Conservation (phyloP, 441 rosid species). For the Metrosideros polymorpha region DNA sequence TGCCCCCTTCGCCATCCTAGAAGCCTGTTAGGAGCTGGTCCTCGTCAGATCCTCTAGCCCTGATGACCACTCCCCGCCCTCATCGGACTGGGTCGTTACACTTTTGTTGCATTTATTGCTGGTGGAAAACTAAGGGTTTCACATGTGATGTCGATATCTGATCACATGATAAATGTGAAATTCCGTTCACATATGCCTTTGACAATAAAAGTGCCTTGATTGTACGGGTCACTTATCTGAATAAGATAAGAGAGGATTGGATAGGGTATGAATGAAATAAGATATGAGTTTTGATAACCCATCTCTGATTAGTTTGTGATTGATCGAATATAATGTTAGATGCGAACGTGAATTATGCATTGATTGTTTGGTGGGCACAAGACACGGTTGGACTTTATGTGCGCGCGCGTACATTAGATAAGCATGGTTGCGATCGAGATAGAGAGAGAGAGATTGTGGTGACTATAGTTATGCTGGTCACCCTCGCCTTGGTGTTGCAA, state of each 20-base stretch:
- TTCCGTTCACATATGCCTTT: background rate
- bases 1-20: too few species aligned
- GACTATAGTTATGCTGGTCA: background rate
- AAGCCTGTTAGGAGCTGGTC: too few species aligned
- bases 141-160: background rate
- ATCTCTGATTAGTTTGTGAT: background rate
- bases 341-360: background rate
- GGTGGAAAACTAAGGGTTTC: background rate
- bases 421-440: too few species aligned
- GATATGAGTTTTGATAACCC: background rate
- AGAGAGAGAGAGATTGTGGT: rapidly evolving
- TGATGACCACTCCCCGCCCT: too few species aligned
- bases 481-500: background rate
- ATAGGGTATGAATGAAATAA: background rate
- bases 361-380: background rate
- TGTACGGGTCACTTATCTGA: background rate
- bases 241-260: background rate
- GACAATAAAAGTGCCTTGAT: background rate
- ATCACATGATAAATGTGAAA: background rate
- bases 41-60: too few species aligned
- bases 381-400: background rate
- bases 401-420: too few species aligned
- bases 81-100: too few species aligned
- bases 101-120: background rate
- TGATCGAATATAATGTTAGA: background rate